Base-by-base conservation (phyloP, 805 yeast genomes). In the Clavispora carvajalis region DNA sequence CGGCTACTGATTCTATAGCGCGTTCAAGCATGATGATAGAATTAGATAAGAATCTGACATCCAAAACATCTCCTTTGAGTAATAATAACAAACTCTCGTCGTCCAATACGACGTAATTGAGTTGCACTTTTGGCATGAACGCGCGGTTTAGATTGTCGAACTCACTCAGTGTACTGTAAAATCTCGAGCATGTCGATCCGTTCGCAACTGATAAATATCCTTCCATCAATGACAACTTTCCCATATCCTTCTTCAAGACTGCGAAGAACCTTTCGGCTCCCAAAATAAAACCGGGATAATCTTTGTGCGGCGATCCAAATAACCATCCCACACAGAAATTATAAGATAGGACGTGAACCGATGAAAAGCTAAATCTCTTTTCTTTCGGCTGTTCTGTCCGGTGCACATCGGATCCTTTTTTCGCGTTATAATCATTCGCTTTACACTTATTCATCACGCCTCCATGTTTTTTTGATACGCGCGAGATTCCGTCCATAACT, bases 251-350 rank as follows among this genome's bases (percentile, higher is more conserved):
- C 34, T 80, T 81, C 17, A 81, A 73, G 0, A 80, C 76, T 1
- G 87, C 79, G 46, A 80, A 84, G 16, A 87, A 75, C 13, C 80
- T 65, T 47, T 85, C 87, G 40, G 84, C 86, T 0, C 97, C 97
- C 22, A 79, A 45, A 28, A 85, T 80, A n/a, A 87, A 54, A 9
- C 96, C 96, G 0, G 88, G 88, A 39, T 65, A 69, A 22, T 61
- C 65, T 17, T 69, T 71, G 2, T 54, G 45, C 1, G 58, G 55
- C 5, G 58, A 58, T n/a, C 75, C 80, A 54, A 83, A 84, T 4
- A 84, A 56, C 89, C 95, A 87, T 0, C 96, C 95, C 24, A 84
- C 44, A 46, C 95, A 84, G 44, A 85, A 68, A 47, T 82, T 76
- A 48, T 80, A 74, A 0, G 87, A 76, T 5, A 80, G 56, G 18